phyloP scores from a whole-genome alignment of 1,139 yeast species.

The Meyerozyma guilliermondii region DNA sequence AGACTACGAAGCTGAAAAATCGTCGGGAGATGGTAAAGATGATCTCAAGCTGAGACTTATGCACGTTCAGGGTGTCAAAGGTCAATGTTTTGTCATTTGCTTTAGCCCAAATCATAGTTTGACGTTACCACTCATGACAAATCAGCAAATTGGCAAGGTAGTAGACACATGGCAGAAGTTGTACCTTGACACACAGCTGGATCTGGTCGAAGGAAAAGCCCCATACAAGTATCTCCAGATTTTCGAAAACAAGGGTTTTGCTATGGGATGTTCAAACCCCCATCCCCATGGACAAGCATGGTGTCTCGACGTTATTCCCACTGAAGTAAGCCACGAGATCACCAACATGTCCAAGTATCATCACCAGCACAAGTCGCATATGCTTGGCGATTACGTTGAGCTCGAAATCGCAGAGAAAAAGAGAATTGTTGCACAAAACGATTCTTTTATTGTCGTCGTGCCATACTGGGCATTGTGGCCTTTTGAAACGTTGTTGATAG shows the following conservation, averaged over 20 bases:
- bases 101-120: conserved; percentile 69
- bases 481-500: conserved; percentile 60
- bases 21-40: conserved; percentile 11
- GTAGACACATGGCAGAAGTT: conserved; percentile 58
- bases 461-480: conserved; percentile 90
- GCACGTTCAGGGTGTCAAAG: conserved; percentile 57
- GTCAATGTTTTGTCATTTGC: conserved; percentile 69
- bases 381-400: conserved; percentile 62
- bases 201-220: conserved; percentile 33
- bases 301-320: conserved; percentile 65
- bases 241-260: conserved; percentile 73
- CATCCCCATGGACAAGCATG: conserved; percentile 83
- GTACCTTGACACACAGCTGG: conserved; percentile 35
- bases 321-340: conserved; percentile 62
- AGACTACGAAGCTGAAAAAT: conserved; percentile 21
- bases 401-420: conserved; percentile 48
- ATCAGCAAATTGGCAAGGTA: conserved; percentile 39
- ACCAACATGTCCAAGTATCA: conserved; percentile 46
- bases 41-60: conserved; percentile 41
- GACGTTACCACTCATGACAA: conserved; percentile 60
- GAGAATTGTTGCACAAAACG: conserved; percentile 57
- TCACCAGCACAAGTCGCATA: conserved; percentile 38
- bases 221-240: conserved; percentile 63
- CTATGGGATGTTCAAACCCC: conserved; percentile 81
- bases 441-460: conserved; percentile 62